Evolutionary conservation across 1,284 basidiomycete species (phyloP), one percentile per base, ranked within the genome.

Genomic region (Dichomitus squalens): DNA sequence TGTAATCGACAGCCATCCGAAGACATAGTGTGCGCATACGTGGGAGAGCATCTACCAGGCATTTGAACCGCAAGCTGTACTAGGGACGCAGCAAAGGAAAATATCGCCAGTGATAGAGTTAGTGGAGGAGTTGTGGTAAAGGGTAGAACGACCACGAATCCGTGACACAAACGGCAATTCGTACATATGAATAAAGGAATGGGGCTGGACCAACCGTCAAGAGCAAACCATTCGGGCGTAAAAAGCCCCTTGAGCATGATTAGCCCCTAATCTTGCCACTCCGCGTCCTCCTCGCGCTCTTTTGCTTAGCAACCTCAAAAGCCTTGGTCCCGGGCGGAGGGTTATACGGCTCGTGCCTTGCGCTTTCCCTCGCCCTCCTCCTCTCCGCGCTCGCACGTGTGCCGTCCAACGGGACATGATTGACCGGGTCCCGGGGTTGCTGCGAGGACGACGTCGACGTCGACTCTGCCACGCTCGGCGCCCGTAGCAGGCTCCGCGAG

Each of bases 371-470:
- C 48, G n/a, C 18, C 38, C 39, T 39, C 48, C 18, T 36, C 52
- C 54, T 57, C 49, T 57, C 31, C 49, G 38, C 44, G 49, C 52
- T 57, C 52, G 59, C 59, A 8, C 59, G 47, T 40, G 59, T 57
- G 20, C 59, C 59, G 1, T 48, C n/a, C 16, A 60, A 16, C 33
- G 59, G 59, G 3, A 60, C 55, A 23, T n/a, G 35, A 14, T 41
- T 35, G 7, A 41, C 11, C 8, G 43, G 43, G 11, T 46, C 29
- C 43, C 4, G 27, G 43, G 16, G 16, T n/a, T 27, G 25, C 16
- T 14, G 27, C 16, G 43, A 46, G 16, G 50, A 49, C 25, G 51
- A 55, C 40, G 49, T 21, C 41, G 54, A 49, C 29, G 38, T 52
- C 12, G 31, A 51, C 11, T 46, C 49, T 25, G 53, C 36, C 14